phyloP scores from a whole-genome alignment of 2,329 filamentous ascomycete genomes.

The Hypoxylon sp. region DNA sequence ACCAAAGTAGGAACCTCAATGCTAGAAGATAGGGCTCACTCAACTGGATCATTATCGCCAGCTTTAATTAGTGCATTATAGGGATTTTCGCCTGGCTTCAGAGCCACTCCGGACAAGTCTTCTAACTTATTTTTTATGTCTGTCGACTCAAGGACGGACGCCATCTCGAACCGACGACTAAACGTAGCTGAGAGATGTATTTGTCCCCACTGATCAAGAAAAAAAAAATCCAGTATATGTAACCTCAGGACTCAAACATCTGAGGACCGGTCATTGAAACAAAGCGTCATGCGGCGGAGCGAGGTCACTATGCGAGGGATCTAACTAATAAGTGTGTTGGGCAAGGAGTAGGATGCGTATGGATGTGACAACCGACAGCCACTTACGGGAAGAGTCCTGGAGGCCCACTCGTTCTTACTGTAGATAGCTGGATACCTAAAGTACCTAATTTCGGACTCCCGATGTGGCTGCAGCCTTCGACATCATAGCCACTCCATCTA shows the following conservation, averaged over 20 bases:
- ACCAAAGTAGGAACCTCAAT: not conserved
- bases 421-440: too few species aligned
- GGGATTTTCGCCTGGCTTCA: constrained; percentile 75
- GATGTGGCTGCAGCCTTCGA: not conserved
- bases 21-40: constrained; percentile 48
- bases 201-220: not conserved
- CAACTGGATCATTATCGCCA: constrained; percentile 77
- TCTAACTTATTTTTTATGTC: constrained; percentile 67
- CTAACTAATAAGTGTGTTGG: constrained; percentile 6
- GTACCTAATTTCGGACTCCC: not conserved
- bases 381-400: not conserved
- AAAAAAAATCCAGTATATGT: not conserved
- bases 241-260: not conserved
- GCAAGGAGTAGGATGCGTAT: constrained; percentile 3
- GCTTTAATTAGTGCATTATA: constrained; percentile 80
- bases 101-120: constrained; percentile 67
- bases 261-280: constrained; percentile 1
- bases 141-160: constrained; percentile 56
- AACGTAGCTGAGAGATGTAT: not conserved
- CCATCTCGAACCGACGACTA: constrained; percentile 51
- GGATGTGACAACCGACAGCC: constrained; percentile 11
- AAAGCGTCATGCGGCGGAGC: constrained; percentile 15
- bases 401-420: constrained; percentile 8
- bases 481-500: not conserved
- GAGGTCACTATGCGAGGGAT: constrained; percentile 1